Conservation (phyloP, 2,329 filamentous ascomycete species). For the Clathrospora elynae region DNA sequence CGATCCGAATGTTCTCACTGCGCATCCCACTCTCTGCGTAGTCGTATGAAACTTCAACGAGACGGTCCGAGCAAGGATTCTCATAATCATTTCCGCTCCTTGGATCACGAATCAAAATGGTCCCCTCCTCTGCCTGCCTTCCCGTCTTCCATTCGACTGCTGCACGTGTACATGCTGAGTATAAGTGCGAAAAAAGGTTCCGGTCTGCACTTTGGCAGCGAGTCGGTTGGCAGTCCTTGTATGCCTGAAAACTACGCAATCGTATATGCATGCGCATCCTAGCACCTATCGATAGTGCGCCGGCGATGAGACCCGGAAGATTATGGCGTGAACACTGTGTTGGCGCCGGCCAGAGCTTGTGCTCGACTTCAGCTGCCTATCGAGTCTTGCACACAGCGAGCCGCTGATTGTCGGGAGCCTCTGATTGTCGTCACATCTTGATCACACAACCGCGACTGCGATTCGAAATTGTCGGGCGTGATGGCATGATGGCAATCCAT, state of each 20-base stretch:
- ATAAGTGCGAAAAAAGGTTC: conserved; percentile 7
- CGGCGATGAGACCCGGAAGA: background rate
- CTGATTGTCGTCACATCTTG: conserved; percentile 20
- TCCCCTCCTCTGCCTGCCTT: conserved; percentile 18
- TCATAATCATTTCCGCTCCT: conserved; percentile 33
- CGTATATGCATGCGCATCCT: conserved; percentile 14
- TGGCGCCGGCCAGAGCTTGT: conserved; percentile 15
- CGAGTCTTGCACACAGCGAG: conserved; percentile 16
- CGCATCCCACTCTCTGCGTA: conserved; percentile 10
- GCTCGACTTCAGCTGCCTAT: conserved; percentile 7
- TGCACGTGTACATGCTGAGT: too few species aligned
- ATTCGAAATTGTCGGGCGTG: conserved; percentile 21
- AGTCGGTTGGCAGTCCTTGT: background rate
- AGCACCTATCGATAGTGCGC: conserved; percentile 14
- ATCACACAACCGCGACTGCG: conserved; percentile 20
- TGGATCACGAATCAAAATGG: conserved; percentile 32
- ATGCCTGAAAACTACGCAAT: conserved; percentile 8
- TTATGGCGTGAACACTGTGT: conserved; percentile 6
- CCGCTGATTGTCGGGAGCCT: conserved; percentile 14
- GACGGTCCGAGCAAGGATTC: conserved; percentile 25
- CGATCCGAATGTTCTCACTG: conserved; percentile 15
- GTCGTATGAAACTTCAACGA: conserved; percentile 31
- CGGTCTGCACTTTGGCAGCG: conserved; percentile 12
- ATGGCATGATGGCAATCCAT: conserved; percentile 21
- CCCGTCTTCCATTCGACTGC: too few species aligned